Percentiles rank a stretch among this genome's conserved stretches.
phyloP scores from a whole-genome alignment of 2,329 filamentous ascomycete species.

The Ophiostoma sp. region DNA sequence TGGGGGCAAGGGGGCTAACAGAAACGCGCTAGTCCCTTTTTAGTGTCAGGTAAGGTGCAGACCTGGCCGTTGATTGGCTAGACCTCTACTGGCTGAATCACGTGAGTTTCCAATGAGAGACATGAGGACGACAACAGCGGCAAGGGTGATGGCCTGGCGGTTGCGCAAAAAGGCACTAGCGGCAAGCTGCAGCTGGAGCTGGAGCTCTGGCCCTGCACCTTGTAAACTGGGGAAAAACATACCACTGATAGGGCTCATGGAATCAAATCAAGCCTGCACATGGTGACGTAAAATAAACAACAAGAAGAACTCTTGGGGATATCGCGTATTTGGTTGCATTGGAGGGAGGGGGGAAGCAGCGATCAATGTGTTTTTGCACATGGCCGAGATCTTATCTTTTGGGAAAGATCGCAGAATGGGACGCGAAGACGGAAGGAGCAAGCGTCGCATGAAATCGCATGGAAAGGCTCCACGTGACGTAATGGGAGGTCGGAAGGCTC shows the following conservation, averaged over 20 bases:
- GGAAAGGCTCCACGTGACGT: slow-evolving; percentile 20
- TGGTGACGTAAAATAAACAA: background rate
- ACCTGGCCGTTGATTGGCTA: background rate
- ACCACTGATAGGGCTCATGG: background rate
- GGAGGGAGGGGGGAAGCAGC: background rate
- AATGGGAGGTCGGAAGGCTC: background rate
- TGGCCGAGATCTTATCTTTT: background rate
- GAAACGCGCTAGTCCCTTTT: slow-evolving; percentile 14
- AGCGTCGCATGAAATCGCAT: slow-evolving; percentile 4
- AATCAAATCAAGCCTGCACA: background rate
- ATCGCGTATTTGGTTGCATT: background rate
- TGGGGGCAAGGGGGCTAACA: slow-evolving; percentile 4
- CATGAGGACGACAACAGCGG: background rate
- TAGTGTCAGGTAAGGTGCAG: background rate
- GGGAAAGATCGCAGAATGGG: slow-evolving; percentile 7
- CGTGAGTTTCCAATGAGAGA: background rate
- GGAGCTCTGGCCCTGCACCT: slow-evolving; percentile 7
- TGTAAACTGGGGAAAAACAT: background rate
- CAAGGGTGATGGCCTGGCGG: background rate
- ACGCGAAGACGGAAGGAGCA: slow-evolving; percentile 5
- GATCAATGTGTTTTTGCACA: background rate
- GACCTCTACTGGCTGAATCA: background rate
- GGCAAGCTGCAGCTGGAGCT: slow-evolving; percentile 16
- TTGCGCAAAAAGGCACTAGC: background rate
- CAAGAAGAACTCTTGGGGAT: background rate